Base-by-base conservation (phyloP, 2,329 filamentous ascomycete species). In the Nannizziopsis arthrosporioides region DNA sequence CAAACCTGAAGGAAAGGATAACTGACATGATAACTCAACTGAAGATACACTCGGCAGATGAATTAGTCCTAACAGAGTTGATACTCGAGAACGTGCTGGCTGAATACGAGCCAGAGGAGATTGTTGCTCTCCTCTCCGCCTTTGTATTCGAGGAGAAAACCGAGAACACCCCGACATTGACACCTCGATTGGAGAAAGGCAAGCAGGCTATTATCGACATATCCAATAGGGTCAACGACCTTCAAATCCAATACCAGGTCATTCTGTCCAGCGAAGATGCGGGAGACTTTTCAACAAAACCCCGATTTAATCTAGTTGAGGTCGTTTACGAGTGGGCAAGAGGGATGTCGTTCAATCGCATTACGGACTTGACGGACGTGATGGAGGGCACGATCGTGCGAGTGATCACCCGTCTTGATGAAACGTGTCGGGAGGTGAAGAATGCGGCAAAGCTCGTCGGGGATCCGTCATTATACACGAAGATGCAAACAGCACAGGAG, bases 71-170 rank as follows among this genome's bases (percentile, higher is more conserved):
- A 14, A 98, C 92, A 0, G 92, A 98, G 64, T 77, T 96, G 5
- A 88, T 98, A 42, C 80, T 98, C 14, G 92, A 98, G 67, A 98
- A 98, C 59, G 87, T 95, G 1, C 80, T 98, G 2, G 89, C 90
- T 44, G 85, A 93, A 52, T 95, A 92, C 65, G 90, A 95, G 59
- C 88, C 90, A 1, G 88, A 94, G 56, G 92, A 98, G 66, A 96
- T 98, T 53, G 92, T 94, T 1, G 89, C 92, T 9, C 74, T 98
- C 2, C 76, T 98, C 2, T 95, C 89, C 0, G 81, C 85, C 1
- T 98, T 98, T 63, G 89, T 98, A 1, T 98, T 98, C 73, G 88
- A 96, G 62, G 92, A 98, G 63, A 96, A 95, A 70, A 95, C 92
- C 0, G 82, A 87, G 19, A 76, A 77, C 5, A 78, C 82, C 14